A percentile compares a stretch with the other conserved stretches of the same genome.
Conservation (phyloP, 805 yeast species). For the Saccharomyces jurei region DNA sequence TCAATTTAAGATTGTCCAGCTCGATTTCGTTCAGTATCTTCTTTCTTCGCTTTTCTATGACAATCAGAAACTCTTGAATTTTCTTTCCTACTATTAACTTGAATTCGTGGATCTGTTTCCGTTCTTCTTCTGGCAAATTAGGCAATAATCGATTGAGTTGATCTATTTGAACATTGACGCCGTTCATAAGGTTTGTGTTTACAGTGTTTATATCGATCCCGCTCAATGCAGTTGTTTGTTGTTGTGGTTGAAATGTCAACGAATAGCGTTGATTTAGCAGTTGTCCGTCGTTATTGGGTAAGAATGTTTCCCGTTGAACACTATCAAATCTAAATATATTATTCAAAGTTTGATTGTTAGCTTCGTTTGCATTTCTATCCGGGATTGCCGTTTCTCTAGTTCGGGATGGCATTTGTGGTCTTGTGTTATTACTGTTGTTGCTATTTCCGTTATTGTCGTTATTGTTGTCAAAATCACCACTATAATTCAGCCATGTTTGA, state of each 20-base stretch:
- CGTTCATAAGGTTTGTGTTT: neutral
- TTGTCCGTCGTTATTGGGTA: neutral
- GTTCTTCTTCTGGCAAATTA: constrained; percentile 11
- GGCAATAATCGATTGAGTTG: neutral
- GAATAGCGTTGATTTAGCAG: neutral
- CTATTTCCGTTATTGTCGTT: constrained; percentile 9
- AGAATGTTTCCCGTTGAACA: neutral
- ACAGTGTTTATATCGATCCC: neutral
- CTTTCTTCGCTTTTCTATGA: constrained; percentile 23
- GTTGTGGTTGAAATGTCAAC: neutral
- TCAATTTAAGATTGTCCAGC: constrained; percentile 15
- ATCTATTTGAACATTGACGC: neutral
- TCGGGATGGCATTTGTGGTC: neutral
- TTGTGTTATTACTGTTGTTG: constrained; percentile 4
- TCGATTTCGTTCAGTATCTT: constrained; percentile 20
- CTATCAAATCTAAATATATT: neutral
- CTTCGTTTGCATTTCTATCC: neutral
- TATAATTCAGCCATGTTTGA: neutral
- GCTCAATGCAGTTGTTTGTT: neutral
- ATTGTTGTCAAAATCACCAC: neutral
- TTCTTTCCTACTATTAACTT: constrained; percentile 20
- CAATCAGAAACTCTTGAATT: constrained; percentile 17
- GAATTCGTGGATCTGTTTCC: constrained; percentile 16
- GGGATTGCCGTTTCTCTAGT: neutral
- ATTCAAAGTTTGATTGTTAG: neutral